Percentiles rank a stretch among this genome's conserved stretches.
Conservation (phyloP, 2,329 filamentous ascomycete genomes). For the Zarea fungicola region DNA sequence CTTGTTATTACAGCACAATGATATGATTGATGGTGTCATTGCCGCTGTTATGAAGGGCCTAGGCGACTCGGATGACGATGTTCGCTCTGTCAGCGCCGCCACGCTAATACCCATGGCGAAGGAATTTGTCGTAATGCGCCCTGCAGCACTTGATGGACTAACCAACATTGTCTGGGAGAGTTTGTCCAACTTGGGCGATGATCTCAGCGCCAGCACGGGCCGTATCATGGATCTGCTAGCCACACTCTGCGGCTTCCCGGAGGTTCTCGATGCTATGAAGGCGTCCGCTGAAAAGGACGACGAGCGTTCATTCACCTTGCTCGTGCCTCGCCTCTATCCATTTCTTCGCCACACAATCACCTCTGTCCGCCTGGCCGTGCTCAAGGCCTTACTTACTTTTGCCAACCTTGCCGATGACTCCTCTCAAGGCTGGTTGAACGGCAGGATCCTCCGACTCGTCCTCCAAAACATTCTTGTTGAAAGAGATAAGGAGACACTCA, state of each 20-base stretch:
- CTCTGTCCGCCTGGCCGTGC: constrained; percentile 85
- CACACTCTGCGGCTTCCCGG: constrained; percentile 88
- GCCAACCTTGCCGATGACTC: constrained; percentile 73
- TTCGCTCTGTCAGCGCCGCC: constrained; percentile 94
- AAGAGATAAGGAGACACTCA: constrained; percentile 76
- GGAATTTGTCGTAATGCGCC: constrained; percentile 84
- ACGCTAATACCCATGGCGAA: constrained; percentile 93
- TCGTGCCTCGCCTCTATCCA: constrained; percentile 90
- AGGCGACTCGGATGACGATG: constrained; percentile 87
- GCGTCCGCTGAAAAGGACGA: constrained; percentile 75
- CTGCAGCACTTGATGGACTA: constrained; percentile 69
- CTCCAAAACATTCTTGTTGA: constrained; percentile 97
- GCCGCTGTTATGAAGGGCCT: constrained; percentile 92
- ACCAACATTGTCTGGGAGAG: constrained; percentile 98
- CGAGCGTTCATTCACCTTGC: constrained; percentile 82
- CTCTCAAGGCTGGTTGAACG: constrained; percentile 90
- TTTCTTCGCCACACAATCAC: constrained; percentile 97
- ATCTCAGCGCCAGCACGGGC: constrained; percentile 93
- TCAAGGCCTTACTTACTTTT: constrained; percentile 90
- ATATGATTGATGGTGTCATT: constrained; percentile 89
- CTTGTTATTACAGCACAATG: constrained; percentile 73
- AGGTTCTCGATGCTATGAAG: constrained; percentile 93
- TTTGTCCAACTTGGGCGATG: constrained; percentile 91
- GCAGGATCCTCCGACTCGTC: constrained; percentile 78
- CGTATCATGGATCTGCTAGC: constrained; percentile 98